Evolutionary conservation across 2,329 filamentous ascomycete genomes (phyloP).

Genomic region (Colletotrichum orchidophilum): DNA sequence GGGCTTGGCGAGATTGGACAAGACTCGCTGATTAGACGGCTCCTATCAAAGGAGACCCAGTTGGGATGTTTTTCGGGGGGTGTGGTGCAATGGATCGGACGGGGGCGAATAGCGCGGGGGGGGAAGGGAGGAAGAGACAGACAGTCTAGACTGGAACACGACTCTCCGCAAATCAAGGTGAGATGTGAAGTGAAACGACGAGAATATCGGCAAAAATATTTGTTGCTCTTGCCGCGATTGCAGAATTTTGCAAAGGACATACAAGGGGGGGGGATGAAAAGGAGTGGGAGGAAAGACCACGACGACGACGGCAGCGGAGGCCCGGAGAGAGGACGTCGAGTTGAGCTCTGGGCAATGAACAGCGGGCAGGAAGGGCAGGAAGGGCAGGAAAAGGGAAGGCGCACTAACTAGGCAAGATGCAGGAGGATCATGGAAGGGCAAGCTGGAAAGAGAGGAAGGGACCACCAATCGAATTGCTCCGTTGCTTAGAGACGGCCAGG

Average conservation of each 20-base stretch:
- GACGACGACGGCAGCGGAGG: background rate
- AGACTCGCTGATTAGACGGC: slow-evolving; percentile 37
- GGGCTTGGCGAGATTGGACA: slow-evolving; percentile 30
- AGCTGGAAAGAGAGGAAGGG: background rate
- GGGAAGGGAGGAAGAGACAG: slow-evolving; percentile 1
- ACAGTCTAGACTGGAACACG: background rate
- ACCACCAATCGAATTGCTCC: background rate
- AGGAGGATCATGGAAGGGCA: slow-evolving; percentile 1
- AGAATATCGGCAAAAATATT: background rate
- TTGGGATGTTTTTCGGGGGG: slow-evolving; percentile 30
- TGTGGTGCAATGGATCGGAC: background rate
- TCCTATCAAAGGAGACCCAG: slow-evolving; percentile 48
- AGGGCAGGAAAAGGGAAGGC: background rate
- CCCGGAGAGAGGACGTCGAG: background rate
- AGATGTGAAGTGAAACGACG: slow-evolving; percentile 15
- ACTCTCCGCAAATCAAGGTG: background rate
- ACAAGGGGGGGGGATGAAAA: background rate
- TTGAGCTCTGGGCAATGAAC: background rate
- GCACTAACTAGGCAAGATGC: background rate
- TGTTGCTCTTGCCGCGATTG: background rate
- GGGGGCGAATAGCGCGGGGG: background rate
- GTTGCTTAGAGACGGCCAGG: background rate
- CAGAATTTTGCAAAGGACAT: background rate
- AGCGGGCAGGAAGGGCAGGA: slow-evolving; percentile 7
- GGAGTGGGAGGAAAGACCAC: slow-evolving; percentile 3